These are phyloP conservation scores for Leccinum arenicola DNA, from an alignment of 768 basidiomycete genomes.

Conservation along the genomic window DNA sequence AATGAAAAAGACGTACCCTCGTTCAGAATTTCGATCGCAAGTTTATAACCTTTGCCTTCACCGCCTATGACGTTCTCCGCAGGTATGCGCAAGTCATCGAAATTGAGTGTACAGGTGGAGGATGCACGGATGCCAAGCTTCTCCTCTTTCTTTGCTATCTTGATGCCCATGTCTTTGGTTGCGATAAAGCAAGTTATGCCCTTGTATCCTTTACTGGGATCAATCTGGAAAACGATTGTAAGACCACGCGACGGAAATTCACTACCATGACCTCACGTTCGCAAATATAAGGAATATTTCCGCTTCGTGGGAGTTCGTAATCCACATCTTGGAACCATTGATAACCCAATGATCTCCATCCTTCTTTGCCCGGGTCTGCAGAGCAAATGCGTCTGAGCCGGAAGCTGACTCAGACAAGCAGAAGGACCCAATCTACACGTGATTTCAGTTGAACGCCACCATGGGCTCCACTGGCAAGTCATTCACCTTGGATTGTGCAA, in stretches of 20 bases:
- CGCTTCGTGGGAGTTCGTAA: constrained; percentile 92
- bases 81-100: constrained; percentile 87
- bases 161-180: constrained; percentile 93
- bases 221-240: constrained; percentile 44
- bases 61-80: constrained; percentile 90
- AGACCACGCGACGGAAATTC: not conserved
- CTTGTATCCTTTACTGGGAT: constrained; percentile 95
- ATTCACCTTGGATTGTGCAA: constrained; percentile 72
- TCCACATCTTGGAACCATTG: constrained; percentile 99
- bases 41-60: constrained; percentile 91
- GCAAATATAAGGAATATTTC: constrained; percentile 94
- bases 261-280: constrained; percentile 55
- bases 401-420: constrained; percentile 91
- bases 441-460: not conserved
- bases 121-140: constrained; percentile 97
- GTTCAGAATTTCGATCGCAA: constrained; percentile 95
- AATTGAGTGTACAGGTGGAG: constrained; percentile 91
- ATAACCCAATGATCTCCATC: constrained; percentile 83
- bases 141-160: constrained; percentile 98
- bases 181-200: constrained; percentile 98
- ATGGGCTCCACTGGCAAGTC: not conserved
- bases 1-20: constrained; percentile 53
- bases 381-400: constrained; percentile 95
- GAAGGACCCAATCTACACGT: constrained; percentile 84
- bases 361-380: constrained; percentile 89